Percentiles rank a stretch among this genome's conserved stretches.
Evolutionary conservation across 1,284 basidiomycete genomes (phyloP).

Genomic region (Trichosporon sp.): DNA sequence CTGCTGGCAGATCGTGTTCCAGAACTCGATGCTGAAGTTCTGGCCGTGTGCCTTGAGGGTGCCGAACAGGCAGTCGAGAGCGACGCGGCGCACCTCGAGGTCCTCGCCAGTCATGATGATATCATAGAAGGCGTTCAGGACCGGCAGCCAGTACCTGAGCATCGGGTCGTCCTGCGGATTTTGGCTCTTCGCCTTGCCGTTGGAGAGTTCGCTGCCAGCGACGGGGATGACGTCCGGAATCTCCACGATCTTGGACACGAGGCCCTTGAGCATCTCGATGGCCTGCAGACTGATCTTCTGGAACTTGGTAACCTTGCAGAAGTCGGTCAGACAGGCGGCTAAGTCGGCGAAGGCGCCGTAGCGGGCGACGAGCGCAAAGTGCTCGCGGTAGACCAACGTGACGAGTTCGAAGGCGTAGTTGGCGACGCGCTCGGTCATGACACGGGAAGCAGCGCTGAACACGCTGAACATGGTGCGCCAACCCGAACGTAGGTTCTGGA

Average conservation of each 20-base stretch:
- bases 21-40: conserved; percentile 88
- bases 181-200: conserved; percentile 26
- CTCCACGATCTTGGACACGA: conserved; percentile 87
- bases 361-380: conserved; percentile 86
- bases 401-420: conserved; percentile 97
- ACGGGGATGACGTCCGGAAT: conserved; percentile 64
- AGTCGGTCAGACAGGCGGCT: conserved; percentile 96
- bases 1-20: conserved; percentile 97
- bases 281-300: conserved; percentile 96
- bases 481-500: conserved; percentile 93
- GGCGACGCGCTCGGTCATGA: conserved; percentile 92
- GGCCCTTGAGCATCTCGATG: conserved; percentile 90
- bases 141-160: conserved; percentile 96
- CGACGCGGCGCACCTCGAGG: conserved; percentile 92
- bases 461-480: conserved; percentile 99
- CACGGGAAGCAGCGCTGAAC: conserved; percentile 92
- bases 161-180: conserved; percentile 70
- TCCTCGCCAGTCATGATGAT: conserved; percentile 99
- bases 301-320: conserved; percentile 98
- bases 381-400: conserved; percentile 83
- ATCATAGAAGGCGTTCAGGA: conserved; percentile 95
- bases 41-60: conserved; percentile 89
- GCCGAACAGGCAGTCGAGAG: conserved; percentile 91
- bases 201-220: conserved; percentile 27
- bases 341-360: conserved; percentile 95